Evolutionary conservation across 2,329 filamentous ascomycete species (phyloP).

Genomic region (Calonectria honghensis): DNA sequence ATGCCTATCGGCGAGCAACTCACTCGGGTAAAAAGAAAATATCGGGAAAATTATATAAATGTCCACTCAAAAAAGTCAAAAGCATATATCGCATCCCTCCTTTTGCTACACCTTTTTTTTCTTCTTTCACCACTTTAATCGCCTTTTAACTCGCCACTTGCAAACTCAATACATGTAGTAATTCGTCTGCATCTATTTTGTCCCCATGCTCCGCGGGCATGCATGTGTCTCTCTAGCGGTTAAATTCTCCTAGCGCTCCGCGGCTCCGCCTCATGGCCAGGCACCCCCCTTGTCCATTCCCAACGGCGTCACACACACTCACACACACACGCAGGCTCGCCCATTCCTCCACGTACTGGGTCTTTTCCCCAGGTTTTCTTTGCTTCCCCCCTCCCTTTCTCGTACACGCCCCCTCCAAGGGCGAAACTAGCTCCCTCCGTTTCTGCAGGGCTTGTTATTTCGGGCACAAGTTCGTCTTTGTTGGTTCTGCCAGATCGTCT

Average conservation of each 20-base stretch:
- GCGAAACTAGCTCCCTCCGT: slow-evolving; percentile 33
- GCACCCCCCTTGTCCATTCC: slow-evolving; percentile 50
- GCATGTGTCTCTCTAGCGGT: slow-evolving; percentile 47
- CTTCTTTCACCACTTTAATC: neutral
- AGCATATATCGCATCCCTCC: neutral
- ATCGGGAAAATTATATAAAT: neutral
- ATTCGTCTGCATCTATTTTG: slow-evolving; percentile 4
- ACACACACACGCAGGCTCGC: slow-evolving; percentile 42
- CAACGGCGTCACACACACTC: slow-evolving; percentile 54
- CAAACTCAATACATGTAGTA: neutral
- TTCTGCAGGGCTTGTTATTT: slow-evolving; percentile 22
- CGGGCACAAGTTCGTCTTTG: neutral
- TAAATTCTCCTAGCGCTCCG: slow-evolving; percentile 56
- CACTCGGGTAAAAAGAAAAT: neutral
- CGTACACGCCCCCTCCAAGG: slow-evolving; percentile 35
- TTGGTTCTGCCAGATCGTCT: slow-evolving; percentile 18
- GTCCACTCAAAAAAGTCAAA: neutral
- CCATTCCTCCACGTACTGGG: slow-evolving; percentile 30
- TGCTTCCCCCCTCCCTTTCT: neutral
- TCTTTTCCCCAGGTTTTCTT: slow-evolving; percentile 20
- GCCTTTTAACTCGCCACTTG: neutral
- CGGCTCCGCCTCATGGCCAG: slow-evolving; percentile 40
- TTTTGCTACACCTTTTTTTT: neutral
- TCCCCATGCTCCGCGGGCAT: slow-evolving; percentile 19
- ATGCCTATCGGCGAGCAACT: neutral